These are phyloP conservation scores for Ocimum tenuiflorum DNA, from an alignment of 257 asterid species.

Conservation along the genomic window DNA sequence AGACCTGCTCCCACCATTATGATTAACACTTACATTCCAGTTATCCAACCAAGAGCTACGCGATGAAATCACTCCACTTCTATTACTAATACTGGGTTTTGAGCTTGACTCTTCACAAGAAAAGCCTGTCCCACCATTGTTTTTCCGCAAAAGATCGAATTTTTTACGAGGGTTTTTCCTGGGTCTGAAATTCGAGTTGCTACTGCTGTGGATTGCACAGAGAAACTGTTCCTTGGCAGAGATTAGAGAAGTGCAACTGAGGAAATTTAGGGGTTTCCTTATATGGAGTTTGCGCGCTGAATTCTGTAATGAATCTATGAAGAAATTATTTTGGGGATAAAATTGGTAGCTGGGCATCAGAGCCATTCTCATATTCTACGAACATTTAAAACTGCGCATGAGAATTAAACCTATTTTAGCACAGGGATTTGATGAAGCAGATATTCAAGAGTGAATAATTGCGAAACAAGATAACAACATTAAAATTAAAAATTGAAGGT, in stretches of 20 bases:
- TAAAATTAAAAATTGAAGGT: slow-evolving; percentile 12
- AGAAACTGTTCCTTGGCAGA: slow-evolving; percentile 36
- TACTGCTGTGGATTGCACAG: slow-evolving; percentile 13
- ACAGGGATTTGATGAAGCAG: background rate
- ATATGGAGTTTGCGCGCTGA: slow-evolving; percentile 43
- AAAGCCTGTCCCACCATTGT: slow-evolving; percentile 20
- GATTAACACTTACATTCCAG: slow-evolving; percentile 45
- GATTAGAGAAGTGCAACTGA: slow-evolving; percentile 40
- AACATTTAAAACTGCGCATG: background rate
- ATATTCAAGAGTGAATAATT: background rate
- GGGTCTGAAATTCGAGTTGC: slow-evolving; percentile 26
- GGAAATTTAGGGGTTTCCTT: slow-evolving; percentile 35
- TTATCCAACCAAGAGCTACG: slow-evolving; percentile 64
- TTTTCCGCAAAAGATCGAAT: slow-evolving; percentile 31
- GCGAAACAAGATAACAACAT: background rate
- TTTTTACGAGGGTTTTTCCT: slow-evolving; percentile 31
- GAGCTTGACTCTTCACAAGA: slow-evolving; percentile 15
- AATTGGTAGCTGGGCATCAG: slow-evolving; percentile 45
- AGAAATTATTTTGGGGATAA: slow-evolving; percentile 36
- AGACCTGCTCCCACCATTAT: slow-evolving; percentile 34
- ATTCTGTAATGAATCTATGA: slow-evolving; percentile 49
- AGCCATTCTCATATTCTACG: slow-evolving; percentile 40
- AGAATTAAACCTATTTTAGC: background rate
- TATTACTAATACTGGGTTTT: slow-evolving; percentile 9
- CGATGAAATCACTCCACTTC: slow-evolving; percentile 25